These are phyloP conservation scores for Magnusiomyces paraingens DNA, from an alignment of 1,139 yeast genomes.

Conservation along the genomic window DNA sequence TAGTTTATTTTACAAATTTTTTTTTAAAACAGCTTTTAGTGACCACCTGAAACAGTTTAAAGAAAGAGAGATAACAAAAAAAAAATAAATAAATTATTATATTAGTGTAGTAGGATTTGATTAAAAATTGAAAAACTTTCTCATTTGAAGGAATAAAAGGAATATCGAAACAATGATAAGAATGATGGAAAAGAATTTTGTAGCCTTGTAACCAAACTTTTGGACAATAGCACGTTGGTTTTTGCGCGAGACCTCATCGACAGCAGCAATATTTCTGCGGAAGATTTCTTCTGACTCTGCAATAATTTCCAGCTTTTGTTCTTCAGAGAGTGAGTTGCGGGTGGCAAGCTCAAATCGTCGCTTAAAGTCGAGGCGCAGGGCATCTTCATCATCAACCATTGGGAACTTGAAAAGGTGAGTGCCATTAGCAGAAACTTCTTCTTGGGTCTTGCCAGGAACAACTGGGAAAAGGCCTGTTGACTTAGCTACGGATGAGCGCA, in stretches of 20 bases:
- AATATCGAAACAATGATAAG: constrained; percentile 25
- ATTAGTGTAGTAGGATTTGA: neutral
- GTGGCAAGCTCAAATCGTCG: constrained; percentile 73
- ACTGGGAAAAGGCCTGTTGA: constrained; percentile 73
- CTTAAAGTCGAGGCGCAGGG: constrained; percentile 59
- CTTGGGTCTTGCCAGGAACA: constrained; percentile 54
- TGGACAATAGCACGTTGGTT: constrained; percentile 52
- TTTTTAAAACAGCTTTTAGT: neutral
- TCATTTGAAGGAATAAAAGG: constrained; percentile 12
- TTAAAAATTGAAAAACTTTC: constrained; percentile 8
- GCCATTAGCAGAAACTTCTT: constrained; percentile 54
- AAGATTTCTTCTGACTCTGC: constrained; percentile 64
- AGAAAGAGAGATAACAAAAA: neutral
- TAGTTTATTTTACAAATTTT: neutral
- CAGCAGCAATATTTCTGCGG: constrained; percentile 52
- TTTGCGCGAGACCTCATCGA: constrained; percentile 55
- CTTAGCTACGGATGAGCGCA: constrained; percentile 59
- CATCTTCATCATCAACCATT: constrained; percentile 54
- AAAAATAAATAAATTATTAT: neutral
- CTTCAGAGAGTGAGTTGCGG: constrained; percentile 58
- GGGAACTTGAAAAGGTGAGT: constrained; percentile 63
- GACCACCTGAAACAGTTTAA: neutral
- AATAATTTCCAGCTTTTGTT: constrained; percentile 62
- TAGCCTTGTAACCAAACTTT: constrained; percentile 50
- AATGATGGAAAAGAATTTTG: constrained; percentile 45